Evolutionary conservation across 176 grass and related monocot genomes (phyloP).

Genomic region (Secale cereale): DNA sequence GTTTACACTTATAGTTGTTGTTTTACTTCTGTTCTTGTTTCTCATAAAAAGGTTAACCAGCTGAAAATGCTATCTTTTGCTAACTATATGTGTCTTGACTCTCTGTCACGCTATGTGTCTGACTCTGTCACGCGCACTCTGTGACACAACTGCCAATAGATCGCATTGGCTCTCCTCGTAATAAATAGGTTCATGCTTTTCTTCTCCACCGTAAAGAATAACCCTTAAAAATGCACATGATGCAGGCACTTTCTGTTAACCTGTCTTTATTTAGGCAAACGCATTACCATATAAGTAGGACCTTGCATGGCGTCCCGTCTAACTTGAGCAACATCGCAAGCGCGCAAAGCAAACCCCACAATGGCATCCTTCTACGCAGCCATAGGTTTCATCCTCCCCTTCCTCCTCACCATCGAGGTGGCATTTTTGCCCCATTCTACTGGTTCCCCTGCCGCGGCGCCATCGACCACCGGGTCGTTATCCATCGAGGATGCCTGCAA

Average conservation of each 20-base stretch:
- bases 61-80: background rate
- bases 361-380: slow-evolving; percentile 13
- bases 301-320: slow-evolving; percentile 3
- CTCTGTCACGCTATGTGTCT: background rate
- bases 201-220: background rate
- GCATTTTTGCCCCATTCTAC: background rate
- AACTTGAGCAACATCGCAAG: slow-evolving; percentile 9
- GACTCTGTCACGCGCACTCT: background rate
- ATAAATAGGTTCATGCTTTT: background rate
- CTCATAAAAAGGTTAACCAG: background rate
- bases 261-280: slow-evolving; percentile 36
- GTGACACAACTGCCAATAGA: slow-evolving; percentile 9
- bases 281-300: background rate
- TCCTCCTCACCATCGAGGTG: slow-evolving; percentile 15
- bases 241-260: background rate
- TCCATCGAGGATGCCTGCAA: slow-evolving; percentile 56
- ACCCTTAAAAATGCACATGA: background rate
- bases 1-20: background rate
- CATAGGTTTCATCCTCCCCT: slow-evolving; percentile 35
- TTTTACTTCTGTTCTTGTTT: background rate
- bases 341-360: background rate
- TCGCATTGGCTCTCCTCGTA: background rate
- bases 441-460: background rate
- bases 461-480: background rate
- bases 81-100: background rate